These are phyloP conservation scores for Trichoderma afroharzianum DNA, from an alignment of 2,329 filamentous ascomycete genomes.

Conservation along the genomic window DNA sequence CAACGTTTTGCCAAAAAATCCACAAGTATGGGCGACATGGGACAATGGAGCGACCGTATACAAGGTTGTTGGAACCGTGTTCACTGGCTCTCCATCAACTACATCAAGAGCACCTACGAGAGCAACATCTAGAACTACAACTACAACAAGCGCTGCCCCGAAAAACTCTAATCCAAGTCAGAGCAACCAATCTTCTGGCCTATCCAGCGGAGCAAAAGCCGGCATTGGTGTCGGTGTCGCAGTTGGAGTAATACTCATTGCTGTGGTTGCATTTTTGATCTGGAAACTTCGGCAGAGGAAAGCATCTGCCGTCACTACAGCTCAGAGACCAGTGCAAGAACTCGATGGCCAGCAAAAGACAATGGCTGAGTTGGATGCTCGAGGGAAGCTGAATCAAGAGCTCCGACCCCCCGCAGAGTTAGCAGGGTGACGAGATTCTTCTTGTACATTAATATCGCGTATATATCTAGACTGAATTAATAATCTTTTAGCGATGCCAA, in stretches of 20 bases:
- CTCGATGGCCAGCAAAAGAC: neutral
- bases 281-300: conserved; percentile 3
- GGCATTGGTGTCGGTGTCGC: neutral
- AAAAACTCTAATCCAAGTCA: neutral
- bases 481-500: neutral
- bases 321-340: neutral
- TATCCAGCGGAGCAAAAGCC: neutral
- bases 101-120: neutral
- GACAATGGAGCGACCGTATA: neutral
- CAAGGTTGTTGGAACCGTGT: neutral
- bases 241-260: neutral
- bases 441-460: neutral
- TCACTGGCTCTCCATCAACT: neutral
- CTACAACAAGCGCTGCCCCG: neutral
- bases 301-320: too few relatives aligned
- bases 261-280: neutral
- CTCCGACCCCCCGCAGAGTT: neutral
- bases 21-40: neutral
- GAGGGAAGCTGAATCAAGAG: neutral
- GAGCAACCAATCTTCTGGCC: neutral
- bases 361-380: neutral
- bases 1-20: neutral
- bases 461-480: neutral
- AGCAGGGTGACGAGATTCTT: neutral
- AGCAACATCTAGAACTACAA: neutral